Evolutionary conservation across 2,329 filamentous ascomycete species (phyloP).

Genomic region (Hypoxylon sp.): DNA sequence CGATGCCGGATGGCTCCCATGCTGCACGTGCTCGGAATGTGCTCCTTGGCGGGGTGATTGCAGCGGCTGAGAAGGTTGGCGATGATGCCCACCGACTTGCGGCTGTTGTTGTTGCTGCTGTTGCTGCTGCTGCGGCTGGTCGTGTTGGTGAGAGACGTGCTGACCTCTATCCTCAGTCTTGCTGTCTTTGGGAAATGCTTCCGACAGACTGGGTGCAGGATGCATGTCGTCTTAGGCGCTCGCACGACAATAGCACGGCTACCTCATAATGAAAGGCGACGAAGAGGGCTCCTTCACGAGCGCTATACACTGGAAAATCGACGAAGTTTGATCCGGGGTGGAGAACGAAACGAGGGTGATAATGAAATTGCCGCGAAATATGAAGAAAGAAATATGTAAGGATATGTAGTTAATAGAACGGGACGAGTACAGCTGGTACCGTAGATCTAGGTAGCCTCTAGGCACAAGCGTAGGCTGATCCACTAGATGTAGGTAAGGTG

Average conservation of each 20-base stretch:
- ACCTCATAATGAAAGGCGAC: constrained; percentile 54
- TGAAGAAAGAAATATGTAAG: constrained; percentile 42
- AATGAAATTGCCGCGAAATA: constrained; percentile 43
- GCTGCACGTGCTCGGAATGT: constrained; percentile 50
- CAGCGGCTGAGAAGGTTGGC: constrained; percentile 40
- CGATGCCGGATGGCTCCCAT: constrained; percentile 50
- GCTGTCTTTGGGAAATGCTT: constrained; percentile 55
- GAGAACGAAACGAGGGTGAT: constrained; percentile 44
- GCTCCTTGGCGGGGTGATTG: constrained; percentile 50
- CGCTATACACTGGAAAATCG: constrained; percentile 33
- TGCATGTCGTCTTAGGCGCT: constrained; percentile 54
- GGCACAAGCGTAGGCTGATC: constrained; percentile 40
- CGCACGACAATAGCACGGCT: constrained; percentile 48
- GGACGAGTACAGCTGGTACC: constrained; percentile 36
- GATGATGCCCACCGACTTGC: constrained; percentile 28
- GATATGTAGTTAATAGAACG: constrained; percentile 34
- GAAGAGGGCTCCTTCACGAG: constrained; percentile 45
- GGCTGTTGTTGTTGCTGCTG: constrained; percentile 29
- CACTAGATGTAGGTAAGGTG: constrained; percentile 39
- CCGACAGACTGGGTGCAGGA: constrained; percentile 55
- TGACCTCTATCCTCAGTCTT: constrained; percentile 55
- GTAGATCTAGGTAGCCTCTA: constrained; percentile 33
- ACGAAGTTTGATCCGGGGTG: constrained; percentile 37
- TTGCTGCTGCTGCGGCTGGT: constrained; percentile 43
- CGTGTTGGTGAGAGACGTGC: constrained; percentile 47